These are phyloP conservation scores for Pichia sp. DNA, from an alignment of 1,139 yeast genomes.

Conservation along the genomic window DNA sequence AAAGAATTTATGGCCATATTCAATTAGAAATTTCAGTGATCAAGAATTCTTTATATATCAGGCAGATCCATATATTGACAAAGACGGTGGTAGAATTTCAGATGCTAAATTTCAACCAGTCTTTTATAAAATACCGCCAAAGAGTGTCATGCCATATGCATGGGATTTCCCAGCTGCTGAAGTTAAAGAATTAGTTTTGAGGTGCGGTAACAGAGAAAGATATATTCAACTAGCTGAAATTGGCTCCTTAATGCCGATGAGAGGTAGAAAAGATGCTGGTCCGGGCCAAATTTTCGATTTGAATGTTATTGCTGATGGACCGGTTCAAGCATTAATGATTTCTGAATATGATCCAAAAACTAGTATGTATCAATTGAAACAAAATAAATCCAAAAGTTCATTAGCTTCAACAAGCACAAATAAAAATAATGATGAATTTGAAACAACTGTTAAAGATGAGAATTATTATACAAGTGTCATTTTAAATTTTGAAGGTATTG, in stretches of 20 bases:
- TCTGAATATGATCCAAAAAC: slow-evolving; percentile 74
- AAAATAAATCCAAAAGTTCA: slow-evolving; percentile 7
- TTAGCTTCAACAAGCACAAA: slow-evolving; percentile 31
- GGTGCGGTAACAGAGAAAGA: slow-evolving; percentile 69
- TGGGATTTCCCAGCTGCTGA: slow-evolving; percentile 96
- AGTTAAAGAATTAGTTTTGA: slow-evolving; percentile 69
- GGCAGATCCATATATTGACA: slow-evolving; percentile 72
- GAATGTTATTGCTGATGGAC: slow-evolving; percentile 95
- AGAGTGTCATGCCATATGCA: slow-evolving; percentile 96
- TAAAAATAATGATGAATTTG: slow-evolving; percentile 42
- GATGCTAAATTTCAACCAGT: slow-evolving; percentile 60
- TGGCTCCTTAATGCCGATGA: slow-evolving; percentile 84
- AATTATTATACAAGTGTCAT: slow-evolving; percentile 57
- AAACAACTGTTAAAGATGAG: slow-evolving; percentile 61
- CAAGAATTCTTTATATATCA: slow-evolving; percentile 81
- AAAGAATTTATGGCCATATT: slow-evolving; percentile 82
- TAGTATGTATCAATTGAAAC: slow-evolving; percentile 60
- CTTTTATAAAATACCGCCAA: slow-evolving; percentile 74
- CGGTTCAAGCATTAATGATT: slow-evolving; percentile 80
- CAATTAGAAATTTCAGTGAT: slow-evolving; percentile 83
- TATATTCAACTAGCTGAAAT: slow-evolving; percentile 84
- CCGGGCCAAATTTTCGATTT: slow-evolving; percentile 61
- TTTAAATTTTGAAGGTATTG: slow-evolving; percentile 77
- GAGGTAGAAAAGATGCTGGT: slow-evolving; percentile 48
- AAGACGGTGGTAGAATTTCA: slow-evolving; percentile 48